These are phyloP conservation scores for Fraxinus nigra DNA, from an alignment of 305 asterid species.

Conservation along the genomic window DNA sequence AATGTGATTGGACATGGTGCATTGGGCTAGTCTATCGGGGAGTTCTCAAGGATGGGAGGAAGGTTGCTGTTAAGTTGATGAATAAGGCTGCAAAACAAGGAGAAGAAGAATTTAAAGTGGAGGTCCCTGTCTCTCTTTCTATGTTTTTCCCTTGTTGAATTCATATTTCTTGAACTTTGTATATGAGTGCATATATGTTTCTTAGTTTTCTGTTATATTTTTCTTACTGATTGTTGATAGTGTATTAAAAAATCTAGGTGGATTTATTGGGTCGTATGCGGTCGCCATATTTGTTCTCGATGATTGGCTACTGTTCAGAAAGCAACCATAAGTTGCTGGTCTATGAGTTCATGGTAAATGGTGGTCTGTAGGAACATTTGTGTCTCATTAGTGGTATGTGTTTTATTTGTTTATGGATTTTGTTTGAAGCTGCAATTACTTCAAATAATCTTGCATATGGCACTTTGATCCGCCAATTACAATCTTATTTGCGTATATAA, in stretches of 20 bases:
- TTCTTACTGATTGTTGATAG: slow-evolving; percentile 4
- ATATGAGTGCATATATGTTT: background rate
- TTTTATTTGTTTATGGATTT: background rate
- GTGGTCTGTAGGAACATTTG: slow-evolving; percentile 84
- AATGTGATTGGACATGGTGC: slow-evolving; percentile 90
- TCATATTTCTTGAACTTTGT: background rate
- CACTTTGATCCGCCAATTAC: background rate
- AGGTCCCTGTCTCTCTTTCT: slow-evolving; percentile 39
- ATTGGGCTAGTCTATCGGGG: slow-evolving; percentile 74
- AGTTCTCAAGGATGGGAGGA: slow-evolving; percentile 80
- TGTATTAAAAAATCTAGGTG: slow-evolving; percentile 41
- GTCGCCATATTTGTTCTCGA: slow-evolving; percentile 59
- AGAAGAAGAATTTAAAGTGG: slow-evolving; percentile 80
- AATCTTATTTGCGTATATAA: background rate
- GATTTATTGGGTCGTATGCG: slow-evolving; percentile 64
- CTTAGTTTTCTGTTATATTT: background rate
- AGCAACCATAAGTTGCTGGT: slow-evolving; percentile 65
- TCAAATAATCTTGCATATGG: background rate
- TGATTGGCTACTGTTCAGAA: slow-evolving; percentile 75
- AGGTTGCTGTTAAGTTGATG: slow-evolving; percentile 88
- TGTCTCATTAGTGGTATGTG: slow-evolving; percentile 58
- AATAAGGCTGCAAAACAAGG: slow-evolving; percentile 87
- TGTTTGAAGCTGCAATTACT: background rate
- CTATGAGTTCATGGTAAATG: slow-evolving; percentile 83
- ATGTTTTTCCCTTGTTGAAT: background rate